Conservation (phyloP, 129 eudicot genomes). For the Ambrosia artemisiifolia region DNA sequence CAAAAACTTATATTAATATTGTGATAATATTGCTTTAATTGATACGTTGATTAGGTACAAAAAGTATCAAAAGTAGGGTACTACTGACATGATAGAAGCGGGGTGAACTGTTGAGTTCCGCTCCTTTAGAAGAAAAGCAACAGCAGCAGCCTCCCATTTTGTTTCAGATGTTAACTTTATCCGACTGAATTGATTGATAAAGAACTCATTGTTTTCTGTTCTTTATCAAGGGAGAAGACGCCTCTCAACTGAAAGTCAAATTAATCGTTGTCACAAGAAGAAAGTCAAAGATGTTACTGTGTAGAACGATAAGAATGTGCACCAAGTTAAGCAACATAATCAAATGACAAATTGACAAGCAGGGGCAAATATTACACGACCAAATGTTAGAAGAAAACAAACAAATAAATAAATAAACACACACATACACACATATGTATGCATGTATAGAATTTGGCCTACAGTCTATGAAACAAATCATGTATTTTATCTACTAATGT, state of each 20-base stretch:
- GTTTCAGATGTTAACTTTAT: constrained; percentile 27
- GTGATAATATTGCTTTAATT: background rate
- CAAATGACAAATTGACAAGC: background rate
- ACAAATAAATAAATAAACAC: no score
- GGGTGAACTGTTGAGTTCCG: constrained; percentile 55
- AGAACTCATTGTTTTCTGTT: constrained; percentile 41
- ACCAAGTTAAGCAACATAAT: background rate
- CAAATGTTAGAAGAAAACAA: background rate
- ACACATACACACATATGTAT: background rate
- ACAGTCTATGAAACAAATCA: background rate
- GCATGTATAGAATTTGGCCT: background rate
- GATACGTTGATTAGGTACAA: background rate
- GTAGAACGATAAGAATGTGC: background rate
- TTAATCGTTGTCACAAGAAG: background rate
- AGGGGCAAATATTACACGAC: background rate
- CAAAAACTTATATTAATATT: no score
- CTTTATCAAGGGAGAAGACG: constrained; percentile 26
- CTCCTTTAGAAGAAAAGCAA: constrained; percentile 68
- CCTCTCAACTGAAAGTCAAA: constrained; percentile 25
- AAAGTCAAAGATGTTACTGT: background rate
- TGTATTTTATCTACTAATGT: background rate
- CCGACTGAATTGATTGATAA: constrained; percentile 37
- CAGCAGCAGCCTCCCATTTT: constrained; percentile 88
- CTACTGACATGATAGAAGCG: constrained; percentile 60
- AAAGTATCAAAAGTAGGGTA: background rate